Base-by-base conservation (phyloP, 345 rosid genomes). In the Draba incana region DNA sequence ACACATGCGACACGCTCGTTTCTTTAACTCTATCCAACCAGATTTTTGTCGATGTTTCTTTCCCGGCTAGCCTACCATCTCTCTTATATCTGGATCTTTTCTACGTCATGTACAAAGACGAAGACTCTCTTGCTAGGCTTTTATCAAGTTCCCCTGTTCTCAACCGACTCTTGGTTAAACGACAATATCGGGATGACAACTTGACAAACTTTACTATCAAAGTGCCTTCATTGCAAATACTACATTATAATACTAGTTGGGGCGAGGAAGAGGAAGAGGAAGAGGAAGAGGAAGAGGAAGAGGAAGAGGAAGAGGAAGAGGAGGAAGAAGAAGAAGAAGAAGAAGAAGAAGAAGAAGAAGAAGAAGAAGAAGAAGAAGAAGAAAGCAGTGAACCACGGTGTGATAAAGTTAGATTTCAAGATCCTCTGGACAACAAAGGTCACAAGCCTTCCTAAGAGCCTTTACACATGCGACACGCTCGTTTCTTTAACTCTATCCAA, bases 391-490 rank as follows among this genome's bases (percentile, higher is more conserved):
- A 10, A 49, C 1, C 13, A 2, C 5, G 31, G 31, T 23, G 30
- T 49, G 3, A 24, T 0, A 23, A 8, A 2, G 10, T 49, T 49
- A 10, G 54, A 23, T 49, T 49, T 49, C n/a, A 49, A 49, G 30
- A 28, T 49, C 30, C 30, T 49, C 30, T 49, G 54, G 54, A 24
- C 5, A 49, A 13, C 30, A 49, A 2, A 24, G n/a, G 5, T 27
- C 54, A 23, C 54, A 7, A 49, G 54, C 30, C 24, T 49, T 3
- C 54, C 54, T 23, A 49, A 3, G 55, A 50, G 55, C 55, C 55
- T 50, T 50, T 50, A 50, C 55, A 24, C 55, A 50, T 50, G 55
- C 55, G 14, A 50, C 15, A 50, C 54, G 14, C 54, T 50, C 31
- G 13, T 10, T 50, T 10, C 3, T 50, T 50, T 24, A 50, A 4